These are phyloP conservation scores for Solanum ossicruentum DNA, from an alignment of 257 asterid genomes.

Conservation along the genomic window DNA sequence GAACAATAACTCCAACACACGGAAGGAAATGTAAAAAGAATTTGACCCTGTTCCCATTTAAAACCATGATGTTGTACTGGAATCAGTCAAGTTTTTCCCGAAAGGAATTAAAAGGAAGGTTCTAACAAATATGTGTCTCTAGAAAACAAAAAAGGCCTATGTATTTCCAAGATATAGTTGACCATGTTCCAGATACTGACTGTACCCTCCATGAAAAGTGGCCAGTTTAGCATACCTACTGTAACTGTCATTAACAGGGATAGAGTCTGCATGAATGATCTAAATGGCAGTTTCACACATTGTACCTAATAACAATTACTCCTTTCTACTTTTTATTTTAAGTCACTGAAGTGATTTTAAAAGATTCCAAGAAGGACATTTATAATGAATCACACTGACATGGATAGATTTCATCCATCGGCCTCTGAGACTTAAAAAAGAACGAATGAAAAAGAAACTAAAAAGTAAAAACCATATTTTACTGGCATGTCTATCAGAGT, in stretches of 20 bases:
- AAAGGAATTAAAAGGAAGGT: neutral
- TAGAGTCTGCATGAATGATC: neutral
- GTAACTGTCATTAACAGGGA: neutral
- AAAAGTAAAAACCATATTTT: neutral
- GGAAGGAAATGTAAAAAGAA: neutral
- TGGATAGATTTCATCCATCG: neutral
- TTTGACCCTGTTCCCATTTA: neutral
- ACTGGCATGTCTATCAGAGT: neutral
- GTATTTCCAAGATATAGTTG: neutral
- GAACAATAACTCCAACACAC: neutral
- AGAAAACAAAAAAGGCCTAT: neutral
- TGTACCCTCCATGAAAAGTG: neutral
- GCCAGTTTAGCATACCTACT: neutral
- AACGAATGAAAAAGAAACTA: neutral
- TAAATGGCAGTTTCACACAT: neutral
- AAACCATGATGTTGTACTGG: neutral
- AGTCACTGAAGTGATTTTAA: neutral
- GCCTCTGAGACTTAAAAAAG: neutral
- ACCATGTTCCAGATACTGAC: neutral
- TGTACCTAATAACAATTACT: neutral
- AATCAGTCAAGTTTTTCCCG: neutral
- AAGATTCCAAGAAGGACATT: neutral
- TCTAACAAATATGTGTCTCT: neutral
- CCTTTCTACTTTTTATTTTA: neutral
- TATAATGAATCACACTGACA: neutral